phyloP scores from a whole-genome alignment of 1,284 basidiomycete species.

The Ganoderma meredithae region DNA sequence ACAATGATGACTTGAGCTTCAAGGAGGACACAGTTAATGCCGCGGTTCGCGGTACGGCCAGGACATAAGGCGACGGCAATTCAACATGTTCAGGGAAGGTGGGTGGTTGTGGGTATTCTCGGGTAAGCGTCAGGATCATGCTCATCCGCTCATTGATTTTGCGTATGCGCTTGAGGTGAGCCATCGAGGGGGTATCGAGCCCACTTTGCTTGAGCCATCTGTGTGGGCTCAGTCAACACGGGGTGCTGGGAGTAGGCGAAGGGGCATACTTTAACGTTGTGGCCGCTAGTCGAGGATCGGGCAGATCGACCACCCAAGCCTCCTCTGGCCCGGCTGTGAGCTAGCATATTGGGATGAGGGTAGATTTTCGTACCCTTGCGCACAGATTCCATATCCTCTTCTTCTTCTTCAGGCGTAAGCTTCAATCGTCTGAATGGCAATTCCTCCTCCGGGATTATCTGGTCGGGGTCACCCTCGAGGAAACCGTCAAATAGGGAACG shows the following conservation, averaged over 20 bases:
- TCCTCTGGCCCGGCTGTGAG: slow-evolving; percentile 43
- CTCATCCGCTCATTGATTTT: slow-evolving; percentile 56
- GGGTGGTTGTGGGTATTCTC: slow-evolving; percentile 35
- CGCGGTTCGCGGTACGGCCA: slow-evolving; percentile 72
- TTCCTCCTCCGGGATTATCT: slow-evolving; percentile 58
- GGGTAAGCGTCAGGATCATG: slow-evolving; percentile 57
- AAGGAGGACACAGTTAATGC: slow-evolving; percentile 79
- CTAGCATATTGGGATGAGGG: no score
- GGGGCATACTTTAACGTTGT: slow-evolving; percentile 67
- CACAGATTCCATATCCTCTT: slow-evolving; percentile 59
- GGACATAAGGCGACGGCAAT: slow-evolving; percentile 57
- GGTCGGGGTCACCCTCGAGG: slow-evolving; percentile 47
- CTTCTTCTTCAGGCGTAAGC: slow-evolving; percentile 54
- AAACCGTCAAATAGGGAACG: slow-evolving; percentile 6
- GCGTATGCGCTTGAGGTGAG: slow-evolving; percentile 84
- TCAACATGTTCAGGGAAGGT: slow-evolving; percentile 41
- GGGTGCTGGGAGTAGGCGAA: neutral
- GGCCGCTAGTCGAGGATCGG: slow-evolving; percentile 67
- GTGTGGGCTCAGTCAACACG: slow-evolving; percentile 14
- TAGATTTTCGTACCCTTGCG: slow-evolving; percentile 53
- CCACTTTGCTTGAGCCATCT: slow-evolving; percentile 72
- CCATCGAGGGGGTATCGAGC: slow-evolving; percentile 66
- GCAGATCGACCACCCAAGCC: slow-evolving; percentile 90
- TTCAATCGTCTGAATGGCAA: slow-evolving; percentile 72
- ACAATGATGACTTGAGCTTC: slow-evolving; percentile 69